phyloP scores from a whole-genome alignment of 169 alveolate species.

The Theileria sp. region DNA sequence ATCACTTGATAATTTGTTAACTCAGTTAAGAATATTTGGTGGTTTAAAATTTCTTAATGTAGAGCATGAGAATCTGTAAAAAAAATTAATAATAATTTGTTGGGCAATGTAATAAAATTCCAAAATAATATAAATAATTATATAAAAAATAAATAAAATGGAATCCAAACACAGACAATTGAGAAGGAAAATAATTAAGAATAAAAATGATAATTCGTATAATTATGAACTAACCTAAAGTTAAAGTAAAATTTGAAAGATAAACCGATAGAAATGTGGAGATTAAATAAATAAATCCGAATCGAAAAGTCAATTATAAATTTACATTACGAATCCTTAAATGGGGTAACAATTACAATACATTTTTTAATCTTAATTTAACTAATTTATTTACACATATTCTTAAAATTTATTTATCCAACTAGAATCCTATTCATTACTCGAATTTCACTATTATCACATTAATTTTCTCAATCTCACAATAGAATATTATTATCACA shows the following conservation, averaged over 20 bases:
- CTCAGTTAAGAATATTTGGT: background rate
- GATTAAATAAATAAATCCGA: background rate
- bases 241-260: background rate
- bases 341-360: background rate
- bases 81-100: background rate
- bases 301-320: background rate
- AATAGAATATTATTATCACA: too few relatives aligned
- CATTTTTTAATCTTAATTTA: background rate
- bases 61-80: slow-evolving; percentile 3
- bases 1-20: background rate
- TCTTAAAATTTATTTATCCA: background rate
- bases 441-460: too few relatives aligned
- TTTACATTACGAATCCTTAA: slow-evolving; percentile 12
- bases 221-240: background rate
- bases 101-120: background rate
- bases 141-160: background rate
- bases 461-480: too few relatives aligned
- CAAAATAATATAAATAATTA: background rate
- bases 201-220: too few relatives aligned
- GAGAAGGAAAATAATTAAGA: too few relatives aligned
- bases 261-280: background rate
- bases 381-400: background rate
- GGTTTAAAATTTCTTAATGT: background rate
- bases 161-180: background rate
- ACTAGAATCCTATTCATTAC: background rate